Evolutionary conservation across 2,329 filamentous ascomycete species (phyloP).

Genomic region (Helicocarpus griseus): DNA sequence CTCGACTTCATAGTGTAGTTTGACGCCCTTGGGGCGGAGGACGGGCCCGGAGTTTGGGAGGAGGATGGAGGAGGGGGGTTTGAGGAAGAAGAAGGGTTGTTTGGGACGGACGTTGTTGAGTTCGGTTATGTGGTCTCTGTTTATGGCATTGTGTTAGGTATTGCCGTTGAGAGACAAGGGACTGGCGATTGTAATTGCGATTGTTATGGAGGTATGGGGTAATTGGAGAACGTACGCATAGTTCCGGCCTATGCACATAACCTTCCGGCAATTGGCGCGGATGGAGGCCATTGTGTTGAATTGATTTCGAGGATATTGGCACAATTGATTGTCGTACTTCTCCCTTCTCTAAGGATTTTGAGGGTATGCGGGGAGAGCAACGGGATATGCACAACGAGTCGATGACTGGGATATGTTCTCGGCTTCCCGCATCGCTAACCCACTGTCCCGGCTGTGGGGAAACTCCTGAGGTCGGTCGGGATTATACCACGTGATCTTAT

Average conservation of each 20-base stretch:
- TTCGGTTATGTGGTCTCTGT: conserved; percentile 84
- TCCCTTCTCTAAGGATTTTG: background rate
- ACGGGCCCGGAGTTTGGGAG: conserved; percentile 64
- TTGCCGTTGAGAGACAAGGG: background rate
- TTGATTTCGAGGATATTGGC: no score
- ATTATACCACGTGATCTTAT: background rate
- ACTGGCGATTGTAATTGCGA: background rate
- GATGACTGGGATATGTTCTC: no score
- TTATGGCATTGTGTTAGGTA: background rate
- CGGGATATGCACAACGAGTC: background rate
- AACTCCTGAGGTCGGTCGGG: background rate
- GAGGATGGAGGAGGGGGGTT: conserved; percentile 71
- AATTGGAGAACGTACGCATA: conserved; percentile 61
- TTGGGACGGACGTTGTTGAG: conserved; percentile 79
- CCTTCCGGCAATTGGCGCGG: conserved; percentile 53
- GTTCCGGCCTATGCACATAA: conserved; percentile 91
- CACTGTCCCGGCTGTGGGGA: background rate
- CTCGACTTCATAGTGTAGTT: conserved; percentile 91
- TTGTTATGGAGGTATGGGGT: background rate
- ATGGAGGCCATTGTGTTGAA: conserved; percentile 32
- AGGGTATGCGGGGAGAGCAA: background rate
- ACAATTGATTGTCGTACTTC: background rate
- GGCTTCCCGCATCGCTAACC: background rate
- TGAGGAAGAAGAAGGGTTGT: conserved; percentile 98
- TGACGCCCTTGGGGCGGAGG: conserved; percentile 70